Percentiles rank a stretch among this genome's conserved stretches.
Conservation (phyloP, 108 stramenopile genomes). For the Parmales sp. region DNA sequence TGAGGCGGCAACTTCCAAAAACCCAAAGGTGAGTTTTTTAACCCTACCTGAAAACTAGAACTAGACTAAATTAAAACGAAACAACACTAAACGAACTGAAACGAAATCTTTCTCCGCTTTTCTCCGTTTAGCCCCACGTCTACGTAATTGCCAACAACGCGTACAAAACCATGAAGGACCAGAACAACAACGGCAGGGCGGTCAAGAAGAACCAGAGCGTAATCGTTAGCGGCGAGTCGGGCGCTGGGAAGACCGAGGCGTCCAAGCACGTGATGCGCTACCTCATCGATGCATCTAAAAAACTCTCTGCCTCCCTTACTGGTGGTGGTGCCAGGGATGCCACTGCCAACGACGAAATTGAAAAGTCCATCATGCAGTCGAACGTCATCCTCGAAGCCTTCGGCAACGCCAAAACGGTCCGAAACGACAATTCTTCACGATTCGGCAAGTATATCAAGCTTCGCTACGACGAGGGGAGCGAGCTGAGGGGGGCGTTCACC, state of each 20-base stretch:
- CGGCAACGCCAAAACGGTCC: slow-evolving; percentile 24
- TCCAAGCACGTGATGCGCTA: slow-evolving; percentile 59
- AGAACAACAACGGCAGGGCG: not conserved
- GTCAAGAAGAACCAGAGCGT: slow-evolving; percentile 36
- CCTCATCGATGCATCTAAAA: slow-evolving; percentile 32
- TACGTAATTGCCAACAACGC: slow-evolving; percentile 65
- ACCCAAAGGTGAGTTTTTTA: too few relatives aligned
- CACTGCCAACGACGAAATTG: not conserved
- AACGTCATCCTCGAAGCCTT: slow-evolving; percentile 18
- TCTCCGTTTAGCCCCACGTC: slow-evolving; percentile 78
- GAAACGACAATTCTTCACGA: slow-evolving; percentile 23
- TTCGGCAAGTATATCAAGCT: slow-evolving; percentile 38
- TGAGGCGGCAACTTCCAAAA: too few relatives aligned
- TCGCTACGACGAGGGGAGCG: not conserved
- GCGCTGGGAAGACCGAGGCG: slow-evolving; percentile 51
- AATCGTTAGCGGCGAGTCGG: slow-evolving; percentile 53
- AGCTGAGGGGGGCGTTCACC: slow-evolving; percentile 23
- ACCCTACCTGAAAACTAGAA: too few relatives aligned
- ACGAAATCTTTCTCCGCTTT: too few relatives aligned
- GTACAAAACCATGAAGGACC: slow-evolving; percentile 56
- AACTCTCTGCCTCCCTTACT: too few relatives aligned
- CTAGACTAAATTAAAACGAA: too few relatives aligned
- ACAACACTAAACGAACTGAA: too few relatives aligned
- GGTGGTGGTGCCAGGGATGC: not conserved
- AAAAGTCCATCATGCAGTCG: not conserved